phyloP scores from a whole-genome alignment of 176 grass and related monocot genomes.

The Bothriochloa decipiens region DNA sequence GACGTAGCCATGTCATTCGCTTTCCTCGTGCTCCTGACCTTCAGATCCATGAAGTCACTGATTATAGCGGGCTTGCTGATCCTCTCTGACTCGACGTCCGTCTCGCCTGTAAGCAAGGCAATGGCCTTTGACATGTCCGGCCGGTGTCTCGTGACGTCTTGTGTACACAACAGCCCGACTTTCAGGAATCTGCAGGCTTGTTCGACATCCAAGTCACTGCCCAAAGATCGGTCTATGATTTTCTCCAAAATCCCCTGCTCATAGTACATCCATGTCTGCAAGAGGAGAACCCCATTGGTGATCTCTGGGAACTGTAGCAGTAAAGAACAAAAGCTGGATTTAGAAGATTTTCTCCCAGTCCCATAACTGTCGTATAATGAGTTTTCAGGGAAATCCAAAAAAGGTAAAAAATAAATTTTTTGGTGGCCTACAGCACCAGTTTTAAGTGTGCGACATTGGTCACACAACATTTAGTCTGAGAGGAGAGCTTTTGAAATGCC shows the following conservation, averaged over 20 bases:
- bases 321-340: slow-evolving; percentile 49
- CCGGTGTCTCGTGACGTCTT: slow-evolving; percentile 67
- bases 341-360: slow-evolving; percentile 32
- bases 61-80: slow-evolving; percentile 76
- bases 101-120: slow-evolving; percentile 61
- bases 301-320: slow-evolving; percentile 61
- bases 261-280: slow-evolving; percentile 84
- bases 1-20: slow-evolving; percentile 33
- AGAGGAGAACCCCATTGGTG: slow-evolving; percentile 70
- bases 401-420: slow-evolving; percentile 10
- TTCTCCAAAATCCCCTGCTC: slow-evolving; percentile 58
- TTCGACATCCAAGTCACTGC: slow-evolving; percentile 57
- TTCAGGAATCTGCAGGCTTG: slow-evolving; percentile 73
- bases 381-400: slow-evolving; percentile 16
- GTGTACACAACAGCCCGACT: slow-evolving; percentile 82
- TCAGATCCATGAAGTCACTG: slow-evolving; percentile 81
- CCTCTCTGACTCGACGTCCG: slow-evolving; percentile 43
- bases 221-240: slow-evolving; percentile 67
- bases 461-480: slow-evolving; percentile 11
- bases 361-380: slow-evolving; percentile 1
- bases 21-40: slow-evolving; percentile 63
- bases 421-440: not conserved
- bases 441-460: not conserved
- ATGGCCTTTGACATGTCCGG: slow-evolving; percentile 63
- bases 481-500: slow-evolving; percentile 13